Evolutionary conservation across 2,329 filamentous ascomycete genomes (phyloP), one percentile per base, ranked within the genome.

Genomic region (Cryphonectria naterciae): DNA sequence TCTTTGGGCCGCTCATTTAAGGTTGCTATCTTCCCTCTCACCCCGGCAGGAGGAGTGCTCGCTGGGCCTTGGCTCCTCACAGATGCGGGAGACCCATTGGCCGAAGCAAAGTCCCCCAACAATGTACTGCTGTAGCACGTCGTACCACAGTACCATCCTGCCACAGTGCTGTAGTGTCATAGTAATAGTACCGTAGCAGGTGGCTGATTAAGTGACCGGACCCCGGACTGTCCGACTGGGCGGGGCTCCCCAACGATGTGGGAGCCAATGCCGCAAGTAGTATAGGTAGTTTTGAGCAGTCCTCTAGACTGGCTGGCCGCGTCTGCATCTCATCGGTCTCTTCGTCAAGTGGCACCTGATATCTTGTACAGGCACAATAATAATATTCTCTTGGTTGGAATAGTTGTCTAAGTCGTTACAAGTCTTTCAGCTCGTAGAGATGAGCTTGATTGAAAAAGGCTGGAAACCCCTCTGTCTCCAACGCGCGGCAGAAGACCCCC

Each of bases 11-110:
- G 28, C 46, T 54, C 46, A 41, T 65, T 63, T 65, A 37, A 43
- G 64, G 60, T 63, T 65, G 56, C 61, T 65, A 69, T 69, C 68
- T 69, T 46, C 49, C 68, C 43, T 46, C 32, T 39, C 67, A 56
- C 11, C 32, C 56, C 67, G 43, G 67, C 54, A 25, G 19, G 6
- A 7, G 43, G 2, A 8, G 43, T 19, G 19, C 46, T 49, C 7
- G 46, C 46, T 49, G 28, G 54, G 54, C 11, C 54, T 32, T 32
- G 25, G 54, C 25, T 17, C 52, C 54, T 58, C 54, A 32, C 1
- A 35, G 54, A 58, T 58, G 54, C 25, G 25, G 28, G 54, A 58
- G 25, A 58, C 28, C 54, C 25, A 58, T 58, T 58, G 54, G 54
- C 15, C 15, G 54, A 19, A 15, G 25, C n/a, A 28, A 58, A 32